Evolutionary conservation across 148 eudicot species (phyloP).

Genomic region (Heliamphora exappendiculata): DNA sequence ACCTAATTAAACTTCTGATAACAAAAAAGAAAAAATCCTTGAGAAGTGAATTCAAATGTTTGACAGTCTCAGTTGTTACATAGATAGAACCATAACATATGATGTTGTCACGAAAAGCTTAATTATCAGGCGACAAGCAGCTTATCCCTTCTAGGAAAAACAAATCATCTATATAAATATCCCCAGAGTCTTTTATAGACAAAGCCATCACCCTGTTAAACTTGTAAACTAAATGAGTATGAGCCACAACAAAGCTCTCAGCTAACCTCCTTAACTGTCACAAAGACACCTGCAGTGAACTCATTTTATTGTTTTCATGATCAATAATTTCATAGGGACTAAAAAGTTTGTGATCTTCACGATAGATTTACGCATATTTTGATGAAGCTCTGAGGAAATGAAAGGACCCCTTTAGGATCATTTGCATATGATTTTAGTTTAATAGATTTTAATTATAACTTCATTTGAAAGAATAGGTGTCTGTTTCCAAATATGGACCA

Average conservation of each 20-base stretch:
- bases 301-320: background rate
- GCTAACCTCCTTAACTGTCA: background rate
- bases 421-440: background rate
- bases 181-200: background rate
- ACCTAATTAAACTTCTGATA: background rate
- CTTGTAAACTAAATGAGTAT: background rate
- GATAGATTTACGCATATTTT: background rate
- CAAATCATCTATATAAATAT: background rate
- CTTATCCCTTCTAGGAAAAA: background rate
- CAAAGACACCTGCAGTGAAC: background rate
- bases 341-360: background rate
- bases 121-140: background rate
- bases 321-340: background rate
- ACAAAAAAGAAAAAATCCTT: background rate
- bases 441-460: background rate
- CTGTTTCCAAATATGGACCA: background rate
- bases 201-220: background rate
- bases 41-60: background rate
- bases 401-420: background rate
- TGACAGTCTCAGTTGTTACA: background rate
- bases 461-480: background rate
- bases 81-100: background rate
- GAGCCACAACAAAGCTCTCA: background rate
- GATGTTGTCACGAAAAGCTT: background rate
- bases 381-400: background rate